These are phyloP conservation scores for Plasmodium gallinaceum DNA, from an alignment of 169 alveolate species.

Conservation along the genomic window DNA sequence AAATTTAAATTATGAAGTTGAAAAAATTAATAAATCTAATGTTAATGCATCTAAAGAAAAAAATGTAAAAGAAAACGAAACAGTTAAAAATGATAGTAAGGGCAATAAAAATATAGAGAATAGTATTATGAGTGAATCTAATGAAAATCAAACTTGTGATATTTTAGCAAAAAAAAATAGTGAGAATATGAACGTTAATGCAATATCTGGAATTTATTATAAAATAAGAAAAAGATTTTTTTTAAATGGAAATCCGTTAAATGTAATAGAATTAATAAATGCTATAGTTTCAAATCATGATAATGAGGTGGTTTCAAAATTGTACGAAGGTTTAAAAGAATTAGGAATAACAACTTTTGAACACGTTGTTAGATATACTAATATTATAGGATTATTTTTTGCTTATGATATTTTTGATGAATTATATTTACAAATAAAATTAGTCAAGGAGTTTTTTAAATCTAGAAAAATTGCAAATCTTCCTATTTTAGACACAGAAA, in stretches of 20 bases:
- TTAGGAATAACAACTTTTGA: slow-evolving; percentile 69
- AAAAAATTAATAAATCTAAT: not conserved
- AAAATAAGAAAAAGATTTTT: slow-evolving; percentile 59
- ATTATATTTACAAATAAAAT: slow-evolving; percentile 68
- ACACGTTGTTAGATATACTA: slow-evolving; percentile 58
- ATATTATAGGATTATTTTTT: slow-evolving; percentile 70
- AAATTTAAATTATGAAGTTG: not conserved
- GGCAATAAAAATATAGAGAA: not conserved
- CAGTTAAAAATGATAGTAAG: not conserved
- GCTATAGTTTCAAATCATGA: slow-evolving; percentile 39
- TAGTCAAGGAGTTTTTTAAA: slow-evolving; percentile 41
- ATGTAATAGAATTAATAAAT: slow-evolving; percentile 54
- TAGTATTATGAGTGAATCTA: not conserved
- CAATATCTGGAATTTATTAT: slow-evolving; percentile 26
- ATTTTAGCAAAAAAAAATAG: not conserved
- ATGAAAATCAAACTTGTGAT: slow-evolving; percentile 16
- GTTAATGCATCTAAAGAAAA: not conserved
- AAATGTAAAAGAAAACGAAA: not conserved
- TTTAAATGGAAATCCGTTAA: slow-evolving; percentile 54
- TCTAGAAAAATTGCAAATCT: not conserved
- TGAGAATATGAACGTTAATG: not conserved
- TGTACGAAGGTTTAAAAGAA: slow-evolving; percentile 41
- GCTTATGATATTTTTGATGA: slow-evolving; percentile 76
- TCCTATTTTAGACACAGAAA: slow-evolving; percentile 9
- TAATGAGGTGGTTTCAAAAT: slow-evolving; percentile 40